Evolutionary conservation across 129 eudicot genomes (phyloP), one percentile per base, ranked within the genome.

Genomic region (Deinandra increscens): DNA sequence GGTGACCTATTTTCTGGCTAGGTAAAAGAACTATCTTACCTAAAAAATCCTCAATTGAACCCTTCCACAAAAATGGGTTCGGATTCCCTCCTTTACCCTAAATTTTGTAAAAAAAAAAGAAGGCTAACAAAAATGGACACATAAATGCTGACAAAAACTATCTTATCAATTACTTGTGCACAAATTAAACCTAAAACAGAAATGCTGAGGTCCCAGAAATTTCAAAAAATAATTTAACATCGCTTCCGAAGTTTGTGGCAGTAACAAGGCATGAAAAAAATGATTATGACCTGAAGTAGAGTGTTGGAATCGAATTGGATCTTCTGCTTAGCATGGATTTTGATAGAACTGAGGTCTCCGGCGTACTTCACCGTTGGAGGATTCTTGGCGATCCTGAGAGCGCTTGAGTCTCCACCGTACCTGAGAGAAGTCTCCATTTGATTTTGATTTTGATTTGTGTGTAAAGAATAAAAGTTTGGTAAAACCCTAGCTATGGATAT

Each of bases 401-500:
- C 67, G 45, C 70, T 84, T 33, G 96, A 80, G 29, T 86, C 96
- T 45, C 94, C 85, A 72, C 84, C 85, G 71, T 87, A 92, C 71
- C 98, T 75, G 12, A 92, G 71, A 14, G 95, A 92, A 14, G 96
- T 92, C 70, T 92, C 98, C 98, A 92, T 86, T 54, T 72, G 7
- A 3, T 1, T 26, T 26, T 26, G 31, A 92, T 86, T 54, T 72
- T 4, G 31, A 26, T 26, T 26, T 26, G 31, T 26, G 31, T 26
- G 31, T 10, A 29, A 29, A 10, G 22, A n/a, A 38, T 69, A 19
- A 20, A n/a, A 48, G 12, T 55, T 55, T 9, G 5, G n/a, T 5
- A 53, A 53, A 70, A 23, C 75, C 75, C 55, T 69, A 69, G 74
- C 41, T 67, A 31, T 67, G 7, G 22, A 3, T 8, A 5, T 41